These are phyloP conservation scores for Paecilomyces niveus DNA, from an alignment of 2,329 filamentous ascomycete species.

Conservation along the genomic window DNA sequence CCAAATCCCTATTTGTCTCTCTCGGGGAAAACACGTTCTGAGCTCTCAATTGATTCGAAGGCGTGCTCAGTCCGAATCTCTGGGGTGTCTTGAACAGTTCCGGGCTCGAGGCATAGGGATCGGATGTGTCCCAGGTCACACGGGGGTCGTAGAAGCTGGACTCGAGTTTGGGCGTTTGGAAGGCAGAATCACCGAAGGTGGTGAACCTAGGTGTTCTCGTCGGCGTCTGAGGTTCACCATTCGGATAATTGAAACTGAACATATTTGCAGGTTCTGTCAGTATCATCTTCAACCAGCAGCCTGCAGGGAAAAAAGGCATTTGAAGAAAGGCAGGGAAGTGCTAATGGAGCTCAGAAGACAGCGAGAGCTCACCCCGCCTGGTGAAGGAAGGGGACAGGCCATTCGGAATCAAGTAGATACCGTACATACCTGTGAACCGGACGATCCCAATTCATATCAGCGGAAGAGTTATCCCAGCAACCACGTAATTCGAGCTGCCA, in stretches of 20 bases:
- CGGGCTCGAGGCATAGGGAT: conserved; percentile 41
- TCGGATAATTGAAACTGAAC: conserved; percentile 40
- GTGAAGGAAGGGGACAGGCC: background rate
- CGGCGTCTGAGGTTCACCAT: conserved; percentile 41
- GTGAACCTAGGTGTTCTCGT: conserved; percentile 37
- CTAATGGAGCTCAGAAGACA: background rate
- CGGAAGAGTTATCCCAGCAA: conserved; percentile 28
- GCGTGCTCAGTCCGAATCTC: conserved; percentile 28
- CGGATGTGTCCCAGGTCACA: conserved; percentile 41
- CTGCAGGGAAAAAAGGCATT: too few relatives aligned
- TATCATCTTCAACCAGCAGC: conserved; percentile 15
- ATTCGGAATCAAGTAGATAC: background rate
- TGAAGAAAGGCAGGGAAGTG: conserved; percentile 4
- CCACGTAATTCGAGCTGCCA: conserved; percentile 31
- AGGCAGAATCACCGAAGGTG: conserved; percentile 30
- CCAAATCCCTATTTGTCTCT: conserved; percentile 5
- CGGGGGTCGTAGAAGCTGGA: conserved; percentile 40
- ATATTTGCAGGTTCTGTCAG: conserved; percentile 25
- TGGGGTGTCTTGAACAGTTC: conserved; percentile 38
- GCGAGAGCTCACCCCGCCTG: background rate
- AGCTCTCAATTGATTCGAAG: conserved; percentile 18
- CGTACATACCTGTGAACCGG: conserved; percentile 38
- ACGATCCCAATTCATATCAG: conserved; percentile 42
- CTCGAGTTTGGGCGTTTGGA: conserved; percentile 41
- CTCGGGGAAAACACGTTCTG: conserved; percentile 9